Percentiles rank a stretch among this genome's conserved stretches.
phyloP scores from a whole-genome alignment of 2,329 filamentous ascomycete species.

The Xenoacremonium recifei region DNA sequence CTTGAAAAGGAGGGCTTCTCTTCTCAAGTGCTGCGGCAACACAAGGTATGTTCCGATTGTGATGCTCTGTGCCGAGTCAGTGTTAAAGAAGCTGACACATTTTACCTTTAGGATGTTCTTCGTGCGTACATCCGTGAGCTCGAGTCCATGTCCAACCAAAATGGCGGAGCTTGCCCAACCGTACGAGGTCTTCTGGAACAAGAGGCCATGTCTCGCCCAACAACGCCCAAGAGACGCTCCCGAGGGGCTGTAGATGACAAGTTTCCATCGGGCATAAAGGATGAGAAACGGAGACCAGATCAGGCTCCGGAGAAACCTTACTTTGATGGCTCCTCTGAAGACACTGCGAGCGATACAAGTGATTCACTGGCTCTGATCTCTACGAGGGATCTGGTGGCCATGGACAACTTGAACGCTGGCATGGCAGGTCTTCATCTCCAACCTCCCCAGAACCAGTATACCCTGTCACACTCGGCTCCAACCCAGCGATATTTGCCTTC shows the following conservation, averaged over 20 bases:
- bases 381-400: slow-evolving; percentile 51
- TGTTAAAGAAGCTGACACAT: no score
- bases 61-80: no score
- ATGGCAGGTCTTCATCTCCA: slow-evolving; percentile 43
- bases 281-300: slow-evolving; percentile 35
- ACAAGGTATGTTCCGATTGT: slow-evolving; percentile 48
- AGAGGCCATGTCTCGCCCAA: slow-evolving; percentile 29
- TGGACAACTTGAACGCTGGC: slow-evolving; percentile 41
- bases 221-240: slow-evolving; percentile 36
- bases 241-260: slow-evolving; percentile 39
- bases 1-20: slow-evolving; percentile 59
- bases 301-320: slow-evolving; percentile 28
- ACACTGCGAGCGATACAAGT: slow-evolving; percentile 28
- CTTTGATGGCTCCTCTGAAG: slow-evolving; percentile 40
- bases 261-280: slow-evolving; percentile 38
- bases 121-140: slow-evolving; percentile 61
- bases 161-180: slow-evolving; percentile 45
- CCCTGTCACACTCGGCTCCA: slow-evolving; percentile 34
- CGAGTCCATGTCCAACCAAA: slow-evolving; percentile 46
- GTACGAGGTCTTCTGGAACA: slow-evolving; percentile 54
- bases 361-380: slow-evolving; percentile 49
- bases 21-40: slow-evolving; percentile 49
- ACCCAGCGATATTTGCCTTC: slow-evolving; percentile 34
- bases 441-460: slow-evolving; percentile 32
- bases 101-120: slow-evolving; percentile 48